phyloP scores from a whole-genome alignment of 2,329 filamentous ascomycete species.

The Grosmannia clavigera region DNA sequence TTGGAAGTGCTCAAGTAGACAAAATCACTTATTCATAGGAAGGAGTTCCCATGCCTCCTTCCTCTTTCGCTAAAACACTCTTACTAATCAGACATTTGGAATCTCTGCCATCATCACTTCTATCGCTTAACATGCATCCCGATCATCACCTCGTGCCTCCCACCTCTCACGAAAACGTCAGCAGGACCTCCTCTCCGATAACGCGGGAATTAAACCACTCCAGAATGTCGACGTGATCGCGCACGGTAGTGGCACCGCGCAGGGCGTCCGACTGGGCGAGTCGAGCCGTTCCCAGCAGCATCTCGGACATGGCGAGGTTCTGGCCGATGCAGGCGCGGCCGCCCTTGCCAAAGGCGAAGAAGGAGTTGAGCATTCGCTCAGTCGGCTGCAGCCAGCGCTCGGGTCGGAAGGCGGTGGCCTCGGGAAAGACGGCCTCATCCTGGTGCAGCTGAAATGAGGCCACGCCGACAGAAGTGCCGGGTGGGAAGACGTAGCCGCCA shows the following conservation, averaged over 20 bases:
- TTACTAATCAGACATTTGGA: too few relatives aligned
- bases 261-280: conserved; percentile 1
- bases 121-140: background rate
- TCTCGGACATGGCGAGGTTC: conserved; percentile 11
- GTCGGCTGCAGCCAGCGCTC: conserved; percentile 12
- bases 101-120: background rate
- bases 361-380: conserved; percentile 4
- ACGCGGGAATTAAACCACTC: conserved; percentile 11
- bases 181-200: conserved; percentile 2
- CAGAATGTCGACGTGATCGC: background rate
- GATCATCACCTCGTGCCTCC: background rate
- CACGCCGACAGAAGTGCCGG: conserved; percentile 14
- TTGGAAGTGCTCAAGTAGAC: too few relatives aligned
- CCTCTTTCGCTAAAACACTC: too few relatives aligned
- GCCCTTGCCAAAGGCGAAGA: conserved; percentile 14
- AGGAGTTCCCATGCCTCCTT: too few relatives aligned
- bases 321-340: conserved; percentile 13
- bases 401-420: conserved; percentile 10
- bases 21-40: too few relatives aligned
- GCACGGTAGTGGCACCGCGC: background rate
- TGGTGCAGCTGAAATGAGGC: conserved; percentile 12
- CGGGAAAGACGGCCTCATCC: conserved; percentile 11
- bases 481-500: conserved; percentile 13
- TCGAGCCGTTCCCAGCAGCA: conserved; percentile 4
- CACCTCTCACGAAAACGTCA: background rate